A percentile compares a stretch with the other conserved stretches of the same genome.
Evolutionary conservation across 2,329 filamentous ascomycete genomes (phyloP).

Genomic region (Colletotrichum sp.): DNA sequence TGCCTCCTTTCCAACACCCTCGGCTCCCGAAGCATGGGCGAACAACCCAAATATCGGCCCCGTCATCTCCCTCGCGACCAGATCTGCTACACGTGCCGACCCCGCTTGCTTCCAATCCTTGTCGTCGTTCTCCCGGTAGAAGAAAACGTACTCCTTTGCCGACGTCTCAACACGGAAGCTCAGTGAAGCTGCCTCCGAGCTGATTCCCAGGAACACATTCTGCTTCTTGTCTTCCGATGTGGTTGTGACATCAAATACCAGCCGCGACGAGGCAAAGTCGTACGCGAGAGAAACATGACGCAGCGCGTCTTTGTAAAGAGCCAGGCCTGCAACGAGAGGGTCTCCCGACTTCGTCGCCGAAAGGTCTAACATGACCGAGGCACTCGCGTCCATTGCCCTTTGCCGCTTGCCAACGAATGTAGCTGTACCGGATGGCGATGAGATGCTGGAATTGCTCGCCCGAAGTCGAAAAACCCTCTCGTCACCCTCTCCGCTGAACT

Average conservation of each 20-base stretch:
- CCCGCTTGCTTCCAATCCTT: not conserved
- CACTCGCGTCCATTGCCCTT: not conserved
- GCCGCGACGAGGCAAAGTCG: not conserved
- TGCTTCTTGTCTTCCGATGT: not conserved
- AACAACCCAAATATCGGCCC: slow-evolving; percentile 36
- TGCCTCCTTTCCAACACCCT: not conserved
- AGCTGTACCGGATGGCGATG: not conserved
- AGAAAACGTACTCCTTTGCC: not conserved
- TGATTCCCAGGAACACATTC: rapidly evolving
- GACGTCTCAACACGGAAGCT: not conserved
- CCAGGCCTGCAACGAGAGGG: not conserved
- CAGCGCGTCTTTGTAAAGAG: slow-evolving; percentile 11
- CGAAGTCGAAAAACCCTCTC: not conserved
- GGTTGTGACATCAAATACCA: not conserved
- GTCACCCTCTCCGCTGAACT: not conserved
- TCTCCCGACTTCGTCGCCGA: not conserved
- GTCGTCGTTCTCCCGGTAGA: not conserved
- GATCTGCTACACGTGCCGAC: slow-evolving; percentile 28
- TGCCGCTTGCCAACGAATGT: slow-evolving; percentile 7
- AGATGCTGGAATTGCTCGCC: not conserved
- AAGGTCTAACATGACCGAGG: not conserved
- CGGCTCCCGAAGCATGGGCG: not conserved
- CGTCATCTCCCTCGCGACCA: slow-evolving; percentile 36
- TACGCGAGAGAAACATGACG: not conserved
- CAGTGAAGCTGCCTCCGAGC: not conserved